A percentile compares a stretch with the other conserved stretches of the same genome.
Conservation (phyloP, 257 asterid species). For the Fraxinus pennsylvanica region DNA sequence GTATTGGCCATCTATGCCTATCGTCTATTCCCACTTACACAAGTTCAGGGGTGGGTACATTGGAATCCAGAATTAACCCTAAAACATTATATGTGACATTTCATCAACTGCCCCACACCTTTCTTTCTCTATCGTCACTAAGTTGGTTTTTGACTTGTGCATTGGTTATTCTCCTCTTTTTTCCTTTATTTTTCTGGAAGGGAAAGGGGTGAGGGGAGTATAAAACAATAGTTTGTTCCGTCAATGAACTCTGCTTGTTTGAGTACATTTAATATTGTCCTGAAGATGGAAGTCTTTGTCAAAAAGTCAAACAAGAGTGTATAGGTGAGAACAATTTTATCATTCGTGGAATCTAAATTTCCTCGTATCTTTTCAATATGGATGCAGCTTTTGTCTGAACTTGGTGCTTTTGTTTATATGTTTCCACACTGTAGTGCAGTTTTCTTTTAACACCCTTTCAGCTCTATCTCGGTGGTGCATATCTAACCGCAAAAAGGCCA, state of each 20-base stretch:
- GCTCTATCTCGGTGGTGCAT: slow-evolving; percentile 94
- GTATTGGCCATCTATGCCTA: no score
- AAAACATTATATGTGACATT: background rate
- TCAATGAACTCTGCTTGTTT: slow-evolving; percentile 7
- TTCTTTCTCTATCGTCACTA: background rate
- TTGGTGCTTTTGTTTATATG: slow-evolving; percentile 21
- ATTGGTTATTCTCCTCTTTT: background rate
- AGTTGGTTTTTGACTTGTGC: background rate
- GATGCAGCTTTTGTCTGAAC: slow-evolving; percentile 3
- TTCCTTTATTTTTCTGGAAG: no score
- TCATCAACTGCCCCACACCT: background rate
- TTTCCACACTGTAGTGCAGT: slow-evolving; percentile 11
- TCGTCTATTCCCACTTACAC: no score
- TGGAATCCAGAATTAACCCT: no score
- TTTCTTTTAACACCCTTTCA: slow-evolving; percentile 54
- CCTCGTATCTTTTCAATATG: slow-evolving; percentile 4
- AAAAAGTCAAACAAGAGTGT: background rate
- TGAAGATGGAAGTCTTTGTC: no score
- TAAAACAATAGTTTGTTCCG: background rate
- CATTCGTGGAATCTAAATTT: background rate
- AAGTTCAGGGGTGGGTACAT: no score
- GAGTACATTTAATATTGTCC: slow-evolving; percentile 1
- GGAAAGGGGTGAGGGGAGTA: background rate
- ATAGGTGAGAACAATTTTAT: slow-evolving; percentile 12
- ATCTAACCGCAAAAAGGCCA: slow-evolving; percentile 79